These are phyloP conservation scores for Hirschfeldia incana DNA, from an alignment of 345 rosid species.

Conservation along the genomic window DNA sequence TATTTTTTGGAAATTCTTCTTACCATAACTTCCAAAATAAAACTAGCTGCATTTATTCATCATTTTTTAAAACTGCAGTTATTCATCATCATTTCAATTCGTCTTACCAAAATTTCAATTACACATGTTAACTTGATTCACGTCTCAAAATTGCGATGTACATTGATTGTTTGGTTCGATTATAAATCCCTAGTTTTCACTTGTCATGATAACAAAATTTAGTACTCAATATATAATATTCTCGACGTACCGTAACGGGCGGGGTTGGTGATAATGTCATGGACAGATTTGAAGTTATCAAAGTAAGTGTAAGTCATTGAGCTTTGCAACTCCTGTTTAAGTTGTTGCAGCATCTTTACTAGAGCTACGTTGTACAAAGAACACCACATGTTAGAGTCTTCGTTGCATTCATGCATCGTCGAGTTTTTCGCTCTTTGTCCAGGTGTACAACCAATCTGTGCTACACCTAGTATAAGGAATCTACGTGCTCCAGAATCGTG, in stretches of 20 bases:
- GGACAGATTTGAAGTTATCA: constrained; percentile 49
- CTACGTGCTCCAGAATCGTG: constrained; percentile 50
- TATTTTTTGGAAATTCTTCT: too few relatives aligned
- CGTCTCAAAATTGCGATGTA: neutral
- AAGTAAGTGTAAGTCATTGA: constrained; percentile 52
- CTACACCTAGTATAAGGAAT: constrained; percentile 51
- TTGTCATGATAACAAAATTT: neutral
- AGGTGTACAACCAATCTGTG: constrained; percentile 61
- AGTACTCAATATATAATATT: neutral
- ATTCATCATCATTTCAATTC: too few relatives aligned
- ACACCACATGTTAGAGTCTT: constrained; percentile 44
- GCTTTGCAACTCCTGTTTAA: constrained; percentile 44
- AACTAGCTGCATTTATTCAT: too few relatives aligned
- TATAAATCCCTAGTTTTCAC: neutral
- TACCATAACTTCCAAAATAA: too few relatives aligned
- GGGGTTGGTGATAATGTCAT: constrained; percentile 50
- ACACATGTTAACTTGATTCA: neutral
- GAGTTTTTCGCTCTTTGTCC: constrained; percentile 44
- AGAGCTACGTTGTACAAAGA: constrained; percentile 50
- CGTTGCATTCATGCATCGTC: constrained; percentile 44
- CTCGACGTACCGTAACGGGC: constrained; percentile 46
- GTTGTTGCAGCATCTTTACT: constrained; percentile 39
- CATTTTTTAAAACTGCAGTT: too few relatives aligned
- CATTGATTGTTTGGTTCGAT: neutral
- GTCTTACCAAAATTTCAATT: neutral